Evolutionary conservation across 1,284 basidiomycete genomes (phyloP).

Genomic region (Cryptococcus sp.): DNA sequence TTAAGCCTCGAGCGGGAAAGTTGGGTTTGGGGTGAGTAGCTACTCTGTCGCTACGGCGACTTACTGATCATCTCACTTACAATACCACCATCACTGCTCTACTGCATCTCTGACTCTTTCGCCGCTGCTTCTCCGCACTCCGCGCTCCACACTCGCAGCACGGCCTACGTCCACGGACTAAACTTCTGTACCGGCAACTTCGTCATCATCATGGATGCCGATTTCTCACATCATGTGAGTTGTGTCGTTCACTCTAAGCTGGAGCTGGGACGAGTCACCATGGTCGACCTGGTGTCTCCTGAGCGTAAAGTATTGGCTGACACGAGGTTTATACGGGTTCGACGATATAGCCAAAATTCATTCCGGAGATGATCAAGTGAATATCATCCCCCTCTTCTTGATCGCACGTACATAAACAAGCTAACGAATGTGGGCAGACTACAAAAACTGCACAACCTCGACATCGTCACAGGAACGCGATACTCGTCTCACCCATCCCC

Average conservation of each 20-base stretch:
- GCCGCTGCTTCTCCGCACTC: neutral
- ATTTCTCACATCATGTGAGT: slow-evolving; percentile 88
- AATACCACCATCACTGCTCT: no score
- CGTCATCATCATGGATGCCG: slow-evolving; percentile 95
- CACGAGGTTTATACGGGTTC: no score
- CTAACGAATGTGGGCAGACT: slow-evolving; percentile 56
- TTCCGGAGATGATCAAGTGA: slow-evolving; percentile 80
- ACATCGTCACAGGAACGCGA: slow-evolving; percentile 91
- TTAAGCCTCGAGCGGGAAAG: slow-evolving; percentile 83
- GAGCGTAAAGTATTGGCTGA: no score
- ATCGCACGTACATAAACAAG: neutral
- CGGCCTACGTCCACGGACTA: slow-evolving; percentile 88
- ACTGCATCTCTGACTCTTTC: slow-evolving; percentile 5
- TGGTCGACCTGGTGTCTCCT: neutral
- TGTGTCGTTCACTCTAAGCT: neutral
- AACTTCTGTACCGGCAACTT: slow-evolving; percentile 88
- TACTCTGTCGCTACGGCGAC: neutral
- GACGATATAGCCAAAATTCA: slow-evolving; percentile 75
- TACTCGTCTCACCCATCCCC: slow-evolving; percentile 58
- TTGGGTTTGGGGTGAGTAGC: slow-evolving; percentile 74
- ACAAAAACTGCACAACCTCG: slow-evolving; percentile 76
- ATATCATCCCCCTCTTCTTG: slow-evolving; percentile 17
- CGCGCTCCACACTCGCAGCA: slow-evolving; percentile 62
- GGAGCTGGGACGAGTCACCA: neutral
- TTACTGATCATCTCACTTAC: neutral